Base-by-base conservation (phyloP, 352 stramenopile genomes). In the Globisporangium barbulae region DNA sequence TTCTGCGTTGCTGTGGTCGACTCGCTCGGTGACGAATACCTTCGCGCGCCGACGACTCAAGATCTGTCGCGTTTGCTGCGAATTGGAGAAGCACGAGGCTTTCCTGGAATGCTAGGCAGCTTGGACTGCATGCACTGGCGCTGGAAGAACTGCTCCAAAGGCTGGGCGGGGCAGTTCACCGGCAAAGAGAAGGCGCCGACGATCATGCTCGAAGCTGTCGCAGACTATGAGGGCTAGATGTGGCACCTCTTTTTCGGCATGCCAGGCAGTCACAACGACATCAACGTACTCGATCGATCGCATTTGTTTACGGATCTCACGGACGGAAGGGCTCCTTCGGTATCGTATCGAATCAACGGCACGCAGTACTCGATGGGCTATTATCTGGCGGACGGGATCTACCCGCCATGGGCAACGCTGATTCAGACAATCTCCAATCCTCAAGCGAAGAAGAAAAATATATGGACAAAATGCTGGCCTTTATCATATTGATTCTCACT, bases 191-290 rank as follows among this genome's bases (percentile, higher is more conserved):
- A n/a, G 52, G 52, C 52, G 28, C 8, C 52, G 28, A 39, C 52
- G 3, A 42, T 44, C 35, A 37, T 25, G 2, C 15, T n/a, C 8
- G 10, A 67, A 55, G 73, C 61, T 12, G 60, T 74, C 5, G 73
- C 64, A 2, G 75, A 67, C 0, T 5, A 45, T 0, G 48, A 75
- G 17, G 28, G 66, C 3, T 73, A 61, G 60, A 73, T 79, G 3
- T 75, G 67, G 72, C 61, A 73, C 22, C n/a, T 28, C 5, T 74
- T 59, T 19, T 42, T 69, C 9, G 70, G 61, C 0, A 25, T 67
- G 3, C 17, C 66, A 21, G 67, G 67, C 2, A 76, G 47, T 0
- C 76, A 76, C 54, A 79, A 79, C 22, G 72, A 74, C 30, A 65
- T 75, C 7, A 76, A 73, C 33, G 50, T 76, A 10, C 15, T 76